Evolutionary conservation across 1,139 yeast genomes (phyloP).

Genomic region (Pichia terricola): DNA sequence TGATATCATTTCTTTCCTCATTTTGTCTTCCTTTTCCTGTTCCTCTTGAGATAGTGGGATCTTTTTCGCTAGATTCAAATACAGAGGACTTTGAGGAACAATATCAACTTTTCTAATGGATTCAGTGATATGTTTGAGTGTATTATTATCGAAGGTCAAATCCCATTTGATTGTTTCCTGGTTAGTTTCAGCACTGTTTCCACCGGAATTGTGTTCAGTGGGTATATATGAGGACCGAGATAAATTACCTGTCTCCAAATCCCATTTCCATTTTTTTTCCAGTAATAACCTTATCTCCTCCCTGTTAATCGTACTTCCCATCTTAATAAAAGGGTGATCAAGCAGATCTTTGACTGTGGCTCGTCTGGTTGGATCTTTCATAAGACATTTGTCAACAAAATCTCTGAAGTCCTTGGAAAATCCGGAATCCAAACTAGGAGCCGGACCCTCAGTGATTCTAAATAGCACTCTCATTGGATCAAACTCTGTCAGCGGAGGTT

Average conservation of each 20-base stretch:
- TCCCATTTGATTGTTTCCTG: conserved; percentile 7
- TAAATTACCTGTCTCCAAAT: conserved; percentile 21
- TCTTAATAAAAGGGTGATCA: conserved; percentile 35
- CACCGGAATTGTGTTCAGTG: conserved; percentile 7
- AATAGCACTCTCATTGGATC: conserved; percentile 79
- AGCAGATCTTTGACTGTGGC: conserved; percentile 33
- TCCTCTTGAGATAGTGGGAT: conserved; percentile 2
- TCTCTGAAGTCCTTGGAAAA: conserved; percentile 31
- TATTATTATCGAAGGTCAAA: conserved; percentile 4
- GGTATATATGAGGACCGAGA: conserved; percentile 20
- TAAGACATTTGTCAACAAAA: conserved; percentile 39
- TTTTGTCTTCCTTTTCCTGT: conserved; percentile 10
- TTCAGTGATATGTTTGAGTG: conserved; percentile 7
- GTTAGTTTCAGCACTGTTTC: not conserved
- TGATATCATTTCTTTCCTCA: conserved; percentile 20
- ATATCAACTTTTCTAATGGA: conserved; percentile 6
- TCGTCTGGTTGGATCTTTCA: conserved; percentile 36
- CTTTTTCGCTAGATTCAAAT: not conserved
- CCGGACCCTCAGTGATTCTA: conserved; percentile 40
- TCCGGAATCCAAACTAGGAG: conserved; percentile 40
- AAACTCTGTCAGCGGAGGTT: conserved; percentile 66
- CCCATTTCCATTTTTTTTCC: conserved; percentile 24
- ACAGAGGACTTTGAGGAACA: conserved; percentile 14
- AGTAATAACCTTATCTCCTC: conserved; percentile 16
- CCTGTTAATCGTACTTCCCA: conserved; percentile 12